Base-by-base conservation (phyloP, 169 alveolate species). In the Cryptosporidium meleagridis region DNA sequence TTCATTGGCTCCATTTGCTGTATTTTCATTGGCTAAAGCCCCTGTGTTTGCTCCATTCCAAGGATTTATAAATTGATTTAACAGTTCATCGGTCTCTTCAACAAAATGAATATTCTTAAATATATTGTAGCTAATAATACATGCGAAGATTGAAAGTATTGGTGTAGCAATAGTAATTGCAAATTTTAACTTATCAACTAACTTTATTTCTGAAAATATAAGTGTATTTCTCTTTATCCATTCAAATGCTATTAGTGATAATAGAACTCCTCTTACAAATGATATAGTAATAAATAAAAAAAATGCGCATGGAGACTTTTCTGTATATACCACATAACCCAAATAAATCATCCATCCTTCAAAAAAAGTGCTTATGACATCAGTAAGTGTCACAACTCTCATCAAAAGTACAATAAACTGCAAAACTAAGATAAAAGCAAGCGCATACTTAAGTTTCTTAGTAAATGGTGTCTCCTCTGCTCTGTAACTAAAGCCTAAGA, bases 391-490 rank as follows among this genome's bases (percentile, higher is more conserved):
- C 41, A 45, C 65, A 21, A 80, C 37, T 37, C 89, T 80, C 52
- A 80, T 21, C 18, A 59, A 2, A 1, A 39, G 51, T 18, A 80
- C 18, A 31, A 65, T 65, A 26, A 41, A 80, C 48, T 80, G 89
- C 3, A 80, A 51, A 39, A 65, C 67, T 45, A 80, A 80, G 26
- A 80, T 37, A 26, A 51, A 23, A 3, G 89, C 89, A 16, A 80
- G 51, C n/a, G 44, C 80, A 44, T 62, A 51, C 12, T 45, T 10
- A 6, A 80, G 68, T n/a, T 44, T 80, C 48, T 62, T 59, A 31
- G 89, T 80, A 12, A 80, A 65, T 3, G 75, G 80, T 7, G 89
- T 80, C 41, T 80, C 89, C 51, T 80, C 89, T 29, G 89, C 45
- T n/a, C 89, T 61, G 67, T 61, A 58, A 41, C 37, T 80, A 58